Percentiles rank a stretch among this genome's conserved stretches.
Conservation (phyloP, 2,329 filamentous ascomycete species). For the Anisogramma anomala region DNA sequence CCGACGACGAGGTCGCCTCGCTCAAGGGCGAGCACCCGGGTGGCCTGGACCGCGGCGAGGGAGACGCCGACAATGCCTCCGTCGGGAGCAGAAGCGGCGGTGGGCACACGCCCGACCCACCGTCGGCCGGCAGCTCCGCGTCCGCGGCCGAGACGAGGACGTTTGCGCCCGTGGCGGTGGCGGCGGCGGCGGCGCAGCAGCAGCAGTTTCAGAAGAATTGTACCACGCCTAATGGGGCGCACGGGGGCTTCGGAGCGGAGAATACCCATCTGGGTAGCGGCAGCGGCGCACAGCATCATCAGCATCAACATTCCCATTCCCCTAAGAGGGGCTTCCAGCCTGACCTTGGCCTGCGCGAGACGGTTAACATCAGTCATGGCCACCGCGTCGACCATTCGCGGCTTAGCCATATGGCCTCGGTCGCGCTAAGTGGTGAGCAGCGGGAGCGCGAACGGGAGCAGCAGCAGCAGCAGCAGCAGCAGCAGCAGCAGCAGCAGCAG, state of each 20-base stretch:
- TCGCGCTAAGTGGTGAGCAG: conserved; percentile 6
- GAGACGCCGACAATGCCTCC: conserved; percentile 21
- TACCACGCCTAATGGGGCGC: not conserved
- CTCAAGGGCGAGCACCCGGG: conserved; percentile 15
- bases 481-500: conserved; percentile 4
- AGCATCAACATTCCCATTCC: not conserved
- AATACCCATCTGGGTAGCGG: not conserved
- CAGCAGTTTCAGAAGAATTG: not conserved
- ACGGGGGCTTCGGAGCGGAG: not conserved
- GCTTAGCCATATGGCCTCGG: conserved; percentile 11
- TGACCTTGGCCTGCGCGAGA: conserved; percentile 7
- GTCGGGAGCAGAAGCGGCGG: conserved; percentile 15
- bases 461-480: not conserved
- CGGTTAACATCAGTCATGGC: no score
- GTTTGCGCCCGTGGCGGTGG: not conserved
- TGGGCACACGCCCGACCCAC: conserved; percentile 13
- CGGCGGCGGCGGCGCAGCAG: not conserved
- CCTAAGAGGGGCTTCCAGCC: not conserved
- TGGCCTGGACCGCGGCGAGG: conserved; percentile 19
- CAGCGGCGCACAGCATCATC: no score
- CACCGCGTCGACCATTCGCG: conserved; percentile 10
- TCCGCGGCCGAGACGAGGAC: conserved; percentile 3
- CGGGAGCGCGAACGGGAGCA: conserved; percentile 7
- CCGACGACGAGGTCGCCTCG: conserved; percentile 50
- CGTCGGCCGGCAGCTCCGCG: not conserved